Percentiles rank a stretch among this genome's conserved stretches.
Conservation (phyloP, 805 yeast species). For the Pichia sporocuriosa region DNA sequence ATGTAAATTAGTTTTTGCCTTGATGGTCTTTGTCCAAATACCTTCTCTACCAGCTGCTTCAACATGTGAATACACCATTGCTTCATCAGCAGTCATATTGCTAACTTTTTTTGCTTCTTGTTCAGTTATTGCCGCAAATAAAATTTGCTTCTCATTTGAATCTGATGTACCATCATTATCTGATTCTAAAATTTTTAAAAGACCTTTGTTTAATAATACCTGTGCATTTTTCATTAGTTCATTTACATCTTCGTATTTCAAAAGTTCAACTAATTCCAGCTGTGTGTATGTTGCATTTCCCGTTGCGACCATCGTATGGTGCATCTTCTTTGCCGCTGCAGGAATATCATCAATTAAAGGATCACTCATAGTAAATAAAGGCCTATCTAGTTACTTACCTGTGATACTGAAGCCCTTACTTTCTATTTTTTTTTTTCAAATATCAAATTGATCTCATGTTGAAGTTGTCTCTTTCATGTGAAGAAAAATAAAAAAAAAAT, state of each 20-base stretch:
- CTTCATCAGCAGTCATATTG: slow-evolving; percentile 80
- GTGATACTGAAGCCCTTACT: too few species aligned
- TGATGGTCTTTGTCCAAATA: slow-evolving; percentile 89
- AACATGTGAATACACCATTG: slow-evolving; percentile 83
- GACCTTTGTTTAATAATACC: slow-evolving; percentile 39
- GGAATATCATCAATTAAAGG: slow-evolving; percentile 10
- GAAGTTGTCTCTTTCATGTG: too few species aligned
- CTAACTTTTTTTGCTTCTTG: slow-evolving; percentile 73
- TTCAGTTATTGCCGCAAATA: slow-evolving; percentile 67
- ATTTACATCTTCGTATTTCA: slow-evolving; percentile 36
- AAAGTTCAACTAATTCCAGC: slow-evolving; percentile 52
- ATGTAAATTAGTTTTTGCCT: slow-evolving; percentile 81
- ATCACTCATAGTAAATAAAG: slow-evolving; percentile 12
- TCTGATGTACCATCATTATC: slow-evolving; percentile 30
- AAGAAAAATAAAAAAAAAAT: too few species aligned
- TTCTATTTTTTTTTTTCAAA: too few species aligned
- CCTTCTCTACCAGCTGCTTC: slow-evolving; percentile 94
- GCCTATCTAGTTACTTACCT: too few species aligned
- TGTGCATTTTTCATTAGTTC: slow-evolving; percentile 39
- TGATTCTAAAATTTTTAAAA: slow-evolving; percentile 63
- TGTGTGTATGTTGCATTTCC: slow-evolving; percentile 54
- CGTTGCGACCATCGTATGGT: slow-evolving; percentile 53
- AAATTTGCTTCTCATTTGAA: slow-evolving; percentile 34
- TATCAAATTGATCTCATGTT: too few species aligned
- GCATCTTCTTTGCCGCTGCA: slow-evolving; percentile 47